Conservation (phyloP, 495 filamentous ascomycete species). For the Pseudotulostoma volvatum region DNA sequence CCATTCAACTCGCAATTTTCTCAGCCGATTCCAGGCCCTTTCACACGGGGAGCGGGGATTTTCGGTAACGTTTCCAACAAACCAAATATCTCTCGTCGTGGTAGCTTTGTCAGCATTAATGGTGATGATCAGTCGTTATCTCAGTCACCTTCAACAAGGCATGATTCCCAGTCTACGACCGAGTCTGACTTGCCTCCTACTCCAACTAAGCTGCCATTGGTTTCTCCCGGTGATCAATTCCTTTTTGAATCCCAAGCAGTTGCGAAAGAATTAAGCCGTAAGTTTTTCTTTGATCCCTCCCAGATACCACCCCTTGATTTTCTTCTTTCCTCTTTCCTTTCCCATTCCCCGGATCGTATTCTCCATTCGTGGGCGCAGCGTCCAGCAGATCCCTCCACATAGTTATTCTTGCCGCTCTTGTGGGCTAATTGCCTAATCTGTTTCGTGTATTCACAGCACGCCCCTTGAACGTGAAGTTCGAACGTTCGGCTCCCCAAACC, state of each 20-base stretch:
- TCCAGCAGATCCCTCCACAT: too few relatives aligned
- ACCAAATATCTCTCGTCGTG: conserved; percentile 39
- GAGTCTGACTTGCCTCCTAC: conserved; percentile 77
- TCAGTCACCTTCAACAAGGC: conserved; percentile 39
- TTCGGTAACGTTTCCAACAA: conserved; percentile 44
- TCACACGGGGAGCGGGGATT: conserved; percentile 50
- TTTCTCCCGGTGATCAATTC: conserved; percentile 13
- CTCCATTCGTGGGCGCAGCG: neutral
- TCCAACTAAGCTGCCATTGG: conserved; percentile 62
- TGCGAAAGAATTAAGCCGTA: conserved; percentile 16
- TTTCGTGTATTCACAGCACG: too few relatives aligned
- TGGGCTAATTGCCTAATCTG: neutral
- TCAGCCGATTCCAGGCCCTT: conserved; percentile 32
- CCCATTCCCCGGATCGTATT: neutral
- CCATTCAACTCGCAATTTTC: conserved; percentile 33
- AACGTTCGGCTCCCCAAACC: conserved; percentile 54
- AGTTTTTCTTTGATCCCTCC: conserved; percentile 7
- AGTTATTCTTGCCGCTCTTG: too few relatives aligned
- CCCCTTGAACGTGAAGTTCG: too few relatives aligned
- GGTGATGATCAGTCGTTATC: conserved; percentile 45
- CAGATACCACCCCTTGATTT: too few relatives aligned
- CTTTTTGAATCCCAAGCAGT: conserved; percentile 9
- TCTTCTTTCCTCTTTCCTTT: too few relatives aligned
- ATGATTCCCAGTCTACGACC: conserved; percentile 41
- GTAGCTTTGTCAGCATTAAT: conserved; percentile 63